Conservation (phyloP, 495 filamentous ascomycete genomes). For the Xylaria intraflava region DNA sequence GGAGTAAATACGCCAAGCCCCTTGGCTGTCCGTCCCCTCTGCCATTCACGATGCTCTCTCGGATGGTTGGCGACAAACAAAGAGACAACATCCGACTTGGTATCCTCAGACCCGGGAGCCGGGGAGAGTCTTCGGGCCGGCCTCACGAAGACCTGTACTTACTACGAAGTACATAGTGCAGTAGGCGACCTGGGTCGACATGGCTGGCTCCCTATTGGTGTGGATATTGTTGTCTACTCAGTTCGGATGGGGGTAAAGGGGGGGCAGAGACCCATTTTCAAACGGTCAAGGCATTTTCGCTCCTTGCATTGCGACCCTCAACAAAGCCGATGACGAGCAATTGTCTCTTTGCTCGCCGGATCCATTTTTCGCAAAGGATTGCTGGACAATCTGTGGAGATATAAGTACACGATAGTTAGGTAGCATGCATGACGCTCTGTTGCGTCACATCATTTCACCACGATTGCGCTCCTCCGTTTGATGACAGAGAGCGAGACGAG, state of each 20-base stretch:
- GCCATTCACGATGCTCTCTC: not conserved
- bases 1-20: slow-evolving; percentile 2
- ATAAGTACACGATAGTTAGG: not conserved
- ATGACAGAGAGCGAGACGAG: not conserved
- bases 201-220: too few relatives aligned
- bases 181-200: not conserved
- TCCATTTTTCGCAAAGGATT: slow-evolving; percentile 12
- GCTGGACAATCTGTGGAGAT: slow-evolving; percentile 8
- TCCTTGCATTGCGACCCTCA: slow-evolving; percentile 4
- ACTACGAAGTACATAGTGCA: not conserved
- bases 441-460: slow-evolving; percentile 11
- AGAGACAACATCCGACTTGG: not conserved
- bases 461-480: not conserved
- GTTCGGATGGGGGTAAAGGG: not conserved
- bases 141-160: not conserved
- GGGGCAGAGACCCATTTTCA: not conserved
- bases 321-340: not conserved
- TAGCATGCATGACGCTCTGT: slow-evolving; percentile 15
- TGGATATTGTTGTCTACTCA: not conserved
- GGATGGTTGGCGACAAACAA: not conserved
- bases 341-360: slow-evolving; percentile 1
- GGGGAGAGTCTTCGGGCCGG: not conserved
- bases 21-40: not conserved
- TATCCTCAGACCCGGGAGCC: not conserved
- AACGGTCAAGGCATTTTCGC: not conserved